Base-by-base conservation (phyloP, 352 stramenopile species). In the Phytopythium sindhum region DNA sequence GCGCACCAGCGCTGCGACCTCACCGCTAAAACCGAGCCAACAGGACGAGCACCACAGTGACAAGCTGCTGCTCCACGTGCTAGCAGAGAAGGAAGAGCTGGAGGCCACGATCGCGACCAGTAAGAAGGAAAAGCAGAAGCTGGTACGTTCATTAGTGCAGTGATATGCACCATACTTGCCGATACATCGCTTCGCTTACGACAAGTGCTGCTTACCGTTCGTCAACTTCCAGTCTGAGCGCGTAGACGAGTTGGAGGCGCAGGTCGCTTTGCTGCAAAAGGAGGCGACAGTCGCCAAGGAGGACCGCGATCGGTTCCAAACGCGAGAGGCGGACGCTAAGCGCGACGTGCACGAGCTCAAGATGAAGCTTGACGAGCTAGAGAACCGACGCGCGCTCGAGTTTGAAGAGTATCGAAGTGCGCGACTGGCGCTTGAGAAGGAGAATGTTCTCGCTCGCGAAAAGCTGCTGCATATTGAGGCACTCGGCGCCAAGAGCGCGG, bases 291-390 rank as follows among this genome's bases (percentile, higher is more conserved):
- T 68, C 37, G 52, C 64, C 11, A 84, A 86, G 33, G 69, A 89
- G 54, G 82, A 91, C n/a, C 80, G 84, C 26, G 73, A 84, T 44
- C 76, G 85, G 1, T 84, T 73, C 51, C 77, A 91, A 41, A 72
- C 85, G 64, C 78, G 80, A 14, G 86, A 91, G 35, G 61, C 74
- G 21, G 81, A 91, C 54, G 75, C 72, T 35, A 87, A 81, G 29
- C 70, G 75, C 4, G 75, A 89, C 4, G 65, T 64, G 11, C 81
- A 91, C 45, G 84, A 91, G 31, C 66, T 81, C 17, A 81, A 74
- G 33, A 81, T 90, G 79, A 80, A 86, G 45, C 57, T 91, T 7
- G 81, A 92, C 10, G 81, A 91, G 51, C 73, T 91, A 8, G 81
- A 94, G 37, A 89, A 79, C 48, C 63, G 66, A 4, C 74, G 70